Conservation (phyloP, 495 filamentous ascomycete genomes). For the Penicillium antarcticum region DNA sequence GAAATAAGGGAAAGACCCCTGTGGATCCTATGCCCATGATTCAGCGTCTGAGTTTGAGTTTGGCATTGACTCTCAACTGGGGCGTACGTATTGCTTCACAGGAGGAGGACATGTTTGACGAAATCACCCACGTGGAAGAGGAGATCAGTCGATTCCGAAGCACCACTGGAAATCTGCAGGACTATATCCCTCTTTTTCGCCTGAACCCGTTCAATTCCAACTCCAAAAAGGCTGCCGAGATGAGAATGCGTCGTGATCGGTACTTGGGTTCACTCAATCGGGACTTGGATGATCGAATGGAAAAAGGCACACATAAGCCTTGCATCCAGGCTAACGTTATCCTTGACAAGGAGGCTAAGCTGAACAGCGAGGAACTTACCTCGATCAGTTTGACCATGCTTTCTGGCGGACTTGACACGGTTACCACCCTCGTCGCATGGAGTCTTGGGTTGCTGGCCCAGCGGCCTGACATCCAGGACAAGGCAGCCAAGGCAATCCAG, state of each 20-base stretch:
- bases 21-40: constrained; percentile 62
- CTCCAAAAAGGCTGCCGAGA: constrained; percentile 50
- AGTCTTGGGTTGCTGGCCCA: constrained; percentile 56
- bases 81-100: constrained; percentile 55
- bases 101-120: constrained; percentile 56
- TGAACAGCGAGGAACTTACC: constrained; percentile 57
- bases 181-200: constrained; percentile 60
- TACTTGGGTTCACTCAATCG: constrained; percentile 52
- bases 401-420: constrained; percentile 60
- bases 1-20: constrained; percentile 46
- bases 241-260: constrained; percentile 57
- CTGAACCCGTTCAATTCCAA: constrained; percentile 54
- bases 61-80: constrained; percentile 62
- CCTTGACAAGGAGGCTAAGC: constrained; percentile 55
- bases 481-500: constrained; percentile 52
- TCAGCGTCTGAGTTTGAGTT: constrained; percentile 53
- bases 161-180: constrained; percentile 61
- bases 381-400: constrained; percentile 63
- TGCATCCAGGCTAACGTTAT: constrained; percentile 66
- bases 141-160: constrained; percentile 56
- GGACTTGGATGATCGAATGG: constrained; percentile 54
- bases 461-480: constrained; percentile 57
- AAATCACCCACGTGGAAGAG: constrained; percentile 63
- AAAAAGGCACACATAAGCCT: constrained; percentile 56
- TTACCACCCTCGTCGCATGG: constrained; percentile 62